These are phyloP conservation scores for Penicillium sp. DNA, from an alignment of 2,329 filamentous ascomycete species.

Conservation along the genomic window DNA sequence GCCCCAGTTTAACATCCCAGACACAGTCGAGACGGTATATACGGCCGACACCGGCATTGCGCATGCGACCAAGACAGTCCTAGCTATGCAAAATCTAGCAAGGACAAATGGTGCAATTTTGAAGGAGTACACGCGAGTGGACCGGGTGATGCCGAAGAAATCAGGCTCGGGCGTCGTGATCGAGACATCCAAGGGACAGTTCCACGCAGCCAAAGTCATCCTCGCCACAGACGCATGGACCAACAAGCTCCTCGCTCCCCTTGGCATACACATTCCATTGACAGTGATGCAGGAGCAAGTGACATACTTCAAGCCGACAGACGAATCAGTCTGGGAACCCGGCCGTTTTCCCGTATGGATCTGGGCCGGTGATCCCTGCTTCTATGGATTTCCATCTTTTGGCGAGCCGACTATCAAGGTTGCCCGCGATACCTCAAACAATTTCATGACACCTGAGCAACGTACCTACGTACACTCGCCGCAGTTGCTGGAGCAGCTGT, in stretches of 20 bases:
- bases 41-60: conserved; percentile 23
- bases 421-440: conserved; percentile 18
- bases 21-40: conserved; percentile 18
- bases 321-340: conserved; percentile 11
- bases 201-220: conserved; percentile 18
- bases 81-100: conserved; percentile 18
- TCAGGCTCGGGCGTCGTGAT: conserved; percentile 14
- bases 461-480: conserved; percentile 25
- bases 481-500: conserved; percentile 16
- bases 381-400: conserved; percentile 23
- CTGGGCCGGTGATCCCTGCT: conserved; percentile 16
- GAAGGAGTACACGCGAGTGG: conserved; percentile 19
- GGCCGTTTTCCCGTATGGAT: conserved; percentile 24
- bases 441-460: conserved; percentile 23
- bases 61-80: conserved; percentile 21
- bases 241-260: conserved; percentile 20
- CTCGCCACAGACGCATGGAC: conserved; percentile 23
- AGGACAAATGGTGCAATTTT: conserved; percentile 18
- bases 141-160: conserved; percentile 13
- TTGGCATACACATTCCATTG: conserved; percentile 19
- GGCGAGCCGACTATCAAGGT: conserved; percentile 27
- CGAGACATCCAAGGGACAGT: conserved; percentile 18
- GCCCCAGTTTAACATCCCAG: conserved; percentile 21
- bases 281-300: conserved; percentile 24
- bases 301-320: conserved; percentile 23